Evolutionary conservation across 257 asterid species (phyloP).

Genomic region (Nicotiana paniculata): DNA sequence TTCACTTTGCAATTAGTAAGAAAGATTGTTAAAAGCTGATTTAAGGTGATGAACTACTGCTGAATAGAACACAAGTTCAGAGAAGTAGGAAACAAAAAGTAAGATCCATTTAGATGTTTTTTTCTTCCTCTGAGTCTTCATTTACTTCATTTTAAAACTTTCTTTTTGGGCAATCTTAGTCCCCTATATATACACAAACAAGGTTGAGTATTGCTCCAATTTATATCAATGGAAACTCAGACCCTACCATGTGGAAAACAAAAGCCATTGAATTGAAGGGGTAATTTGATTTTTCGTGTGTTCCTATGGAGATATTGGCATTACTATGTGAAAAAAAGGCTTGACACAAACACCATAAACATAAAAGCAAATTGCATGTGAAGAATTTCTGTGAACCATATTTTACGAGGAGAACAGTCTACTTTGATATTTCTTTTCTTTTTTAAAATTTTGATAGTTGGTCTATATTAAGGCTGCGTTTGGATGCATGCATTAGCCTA

Average conservation of each 20-base stretch:
- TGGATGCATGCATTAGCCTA: too few relatives aligned
- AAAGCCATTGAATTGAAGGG: conserved; percentile 11
- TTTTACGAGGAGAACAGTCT: background rate
- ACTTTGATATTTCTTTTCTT: background rate
- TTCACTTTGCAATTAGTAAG: background rate
- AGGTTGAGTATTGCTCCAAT: background rate
- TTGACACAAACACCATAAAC: background rate
- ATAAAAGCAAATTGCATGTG: background rate
- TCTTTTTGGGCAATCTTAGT: background rate
- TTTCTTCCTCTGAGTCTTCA: background rate
- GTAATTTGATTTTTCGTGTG: conserved; percentile 7
- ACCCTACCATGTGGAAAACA: background rate
- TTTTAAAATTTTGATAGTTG: background rate
- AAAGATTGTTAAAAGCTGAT: too few relatives aligned
- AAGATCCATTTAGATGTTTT: background rate
- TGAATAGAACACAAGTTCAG: background rate
- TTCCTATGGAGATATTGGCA: background rate
- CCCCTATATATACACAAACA: background rate
- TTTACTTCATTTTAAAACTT: background rate
- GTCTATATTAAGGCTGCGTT: too few relatives aligned
- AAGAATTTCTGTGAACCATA: conserved; percentile 34
- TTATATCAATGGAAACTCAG: conserved; percentile 4
- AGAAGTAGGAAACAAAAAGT: background rate
- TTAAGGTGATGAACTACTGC: background rate
- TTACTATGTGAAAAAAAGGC: conserved; percentile 6